phyloP scores from a whole-genome alignment of 441 rosid species.

The Iberis amara region DNA sequence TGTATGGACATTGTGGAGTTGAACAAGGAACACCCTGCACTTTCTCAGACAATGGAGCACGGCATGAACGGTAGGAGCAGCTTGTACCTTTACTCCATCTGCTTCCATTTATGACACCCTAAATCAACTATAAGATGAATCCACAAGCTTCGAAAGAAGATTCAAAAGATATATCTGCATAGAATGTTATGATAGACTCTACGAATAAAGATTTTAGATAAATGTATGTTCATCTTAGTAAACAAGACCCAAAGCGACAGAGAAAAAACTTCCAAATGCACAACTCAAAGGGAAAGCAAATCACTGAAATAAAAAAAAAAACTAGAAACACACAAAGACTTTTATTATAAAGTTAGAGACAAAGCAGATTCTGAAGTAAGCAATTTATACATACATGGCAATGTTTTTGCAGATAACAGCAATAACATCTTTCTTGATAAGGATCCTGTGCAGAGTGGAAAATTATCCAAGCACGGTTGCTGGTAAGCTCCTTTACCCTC shows the following conservation, averaged over 20 bases:
- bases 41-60: conserved; percentile 47
- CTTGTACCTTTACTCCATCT: conserved; percentile 67
- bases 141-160: conserved; percentile 40
- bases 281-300: conserved; percentile 17
- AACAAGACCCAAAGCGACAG: conserved; percentile 4
- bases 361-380: conserved; percentile 18
- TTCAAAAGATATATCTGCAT: too few relatives aligned
- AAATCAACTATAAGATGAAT: conserved; percentile 45
- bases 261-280: not conserved
- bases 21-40: conserved; percentile 70
- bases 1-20: conserved; percentile 58
- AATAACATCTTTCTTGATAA: too few relatives aligned
- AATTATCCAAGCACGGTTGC: not conserved
- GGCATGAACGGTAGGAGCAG: conserved; percentile 69
- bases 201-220: conserved; percentile 19
- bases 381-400: too few relatives aligned
- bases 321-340: conserved; percentile 17
- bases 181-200: not conserved
- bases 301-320: too few relatives aligned
- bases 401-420: too few relatives aligned
- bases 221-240: conserved; percentile 1
- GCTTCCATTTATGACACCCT: conserved; percentile 45
- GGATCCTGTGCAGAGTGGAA: conserved; percentile 11
- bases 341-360: conserved; percentile 20
- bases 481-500: conserved; percentile 38